Conservation (phyloP, 768 basidiomycete genomes). For the Suillus subluteus region DNA sequence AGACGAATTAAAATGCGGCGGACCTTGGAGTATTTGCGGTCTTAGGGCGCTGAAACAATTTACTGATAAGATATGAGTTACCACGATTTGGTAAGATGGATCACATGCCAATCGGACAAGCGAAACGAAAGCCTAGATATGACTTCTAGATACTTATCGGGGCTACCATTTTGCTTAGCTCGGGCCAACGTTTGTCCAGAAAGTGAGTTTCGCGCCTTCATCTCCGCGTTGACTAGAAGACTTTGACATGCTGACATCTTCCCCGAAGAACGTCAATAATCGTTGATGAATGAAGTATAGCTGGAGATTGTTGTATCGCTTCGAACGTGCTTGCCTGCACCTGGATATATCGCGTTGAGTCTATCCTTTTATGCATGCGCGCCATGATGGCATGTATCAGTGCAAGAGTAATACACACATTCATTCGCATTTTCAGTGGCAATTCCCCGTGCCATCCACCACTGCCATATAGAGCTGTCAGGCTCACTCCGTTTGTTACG, state of each 20-base stretch:
- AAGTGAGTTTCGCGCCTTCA: constrained; percentile 1
- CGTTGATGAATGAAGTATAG: background rate
- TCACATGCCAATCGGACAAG: background rate
- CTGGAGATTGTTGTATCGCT: background rate
- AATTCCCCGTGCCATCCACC: background rate
- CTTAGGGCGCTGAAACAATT: constrained; percentile 4
- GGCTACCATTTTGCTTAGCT: background rate
- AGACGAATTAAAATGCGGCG: background rate
- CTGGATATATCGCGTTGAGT: background rate
- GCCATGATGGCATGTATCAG: background rate
- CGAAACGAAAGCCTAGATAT: background rate
- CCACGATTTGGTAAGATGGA: constrained; percentile 6
- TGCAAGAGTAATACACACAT: background rate
- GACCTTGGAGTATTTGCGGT: constrained; percentile 1
- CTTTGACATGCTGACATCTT: constrained; percentile 2
- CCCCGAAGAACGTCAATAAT: background rate
- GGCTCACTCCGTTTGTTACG: background rate
- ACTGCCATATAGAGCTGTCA: background rate
- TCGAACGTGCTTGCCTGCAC: background rate
- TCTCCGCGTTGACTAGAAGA: constrained; percentile 7
- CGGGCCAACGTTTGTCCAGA: background rate
- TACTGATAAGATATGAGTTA: constrained; percentile 7
- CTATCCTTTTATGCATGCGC: background rate
- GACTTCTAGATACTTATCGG: background rate
- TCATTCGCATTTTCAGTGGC: background rate